These are phyloP conservation scores for Penicillium herquei DNA, from an alignment of 495 filamentous ascomycete species.

Conservation along the genomic window DNA sequence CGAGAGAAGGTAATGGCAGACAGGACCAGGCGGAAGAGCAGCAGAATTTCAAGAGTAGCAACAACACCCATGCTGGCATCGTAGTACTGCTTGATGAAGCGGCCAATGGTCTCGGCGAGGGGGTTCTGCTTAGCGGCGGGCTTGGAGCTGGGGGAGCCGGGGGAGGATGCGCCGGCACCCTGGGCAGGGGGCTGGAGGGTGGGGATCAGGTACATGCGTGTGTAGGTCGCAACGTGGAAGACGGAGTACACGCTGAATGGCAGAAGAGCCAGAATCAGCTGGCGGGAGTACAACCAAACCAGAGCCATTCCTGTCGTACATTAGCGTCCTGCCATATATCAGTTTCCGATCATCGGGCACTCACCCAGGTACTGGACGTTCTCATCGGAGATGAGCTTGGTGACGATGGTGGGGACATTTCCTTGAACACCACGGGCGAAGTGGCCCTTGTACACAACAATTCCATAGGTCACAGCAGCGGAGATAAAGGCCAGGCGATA, in stretches of 20 bases:
- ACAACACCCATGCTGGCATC: slow-evolving; percentile 85
- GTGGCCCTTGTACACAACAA: slow-evolving; percentile 98
- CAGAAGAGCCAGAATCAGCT: slow-evolving; percentile 84
- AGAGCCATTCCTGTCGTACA: slow-evolving; percentile 75
- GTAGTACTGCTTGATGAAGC: slow-evolving; percentile 97
- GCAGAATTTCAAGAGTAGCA: slow-evolving; percentile 68
- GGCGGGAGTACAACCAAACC: slow-evolving; percentile 89
- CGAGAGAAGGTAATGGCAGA: slow-evolving; percentile 81
- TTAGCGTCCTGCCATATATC: background rate
- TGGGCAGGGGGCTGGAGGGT: slow-evolving; percentile 44
- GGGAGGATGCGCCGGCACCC: slow-evolving; percentile 47
- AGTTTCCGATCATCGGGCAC: slow-evolving; percentile 21
- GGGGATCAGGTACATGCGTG: slow-evolving; percentile 53
- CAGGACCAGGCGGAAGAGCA: slow-evolving; percentile 79
- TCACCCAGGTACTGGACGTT: slow-evolving; percentile 96
- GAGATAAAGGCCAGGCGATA: slow-evolving; percentile 89
- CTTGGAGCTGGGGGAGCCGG: slow-evolving; percentile 53
- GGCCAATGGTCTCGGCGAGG: slow-evolving; percentile 75
- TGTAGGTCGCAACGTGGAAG: slow-evolving; percentile 90
- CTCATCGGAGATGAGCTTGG: slow-evolving; percentile 77
- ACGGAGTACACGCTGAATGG: slow-evolving; percentile 96
- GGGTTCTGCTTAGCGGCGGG: slow-evolving; percentile 62
- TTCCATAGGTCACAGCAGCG: slow-evolving; percentile 90
- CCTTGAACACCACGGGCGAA: slow-evolving; percentile 70
- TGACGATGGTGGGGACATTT: slow-evolving; percentile 54